Percentiles rank a stretch among this genome's conserved stretches.
Conservation (phyloP, 306 rosid species). For the Fragaria ananassa region DNA sequence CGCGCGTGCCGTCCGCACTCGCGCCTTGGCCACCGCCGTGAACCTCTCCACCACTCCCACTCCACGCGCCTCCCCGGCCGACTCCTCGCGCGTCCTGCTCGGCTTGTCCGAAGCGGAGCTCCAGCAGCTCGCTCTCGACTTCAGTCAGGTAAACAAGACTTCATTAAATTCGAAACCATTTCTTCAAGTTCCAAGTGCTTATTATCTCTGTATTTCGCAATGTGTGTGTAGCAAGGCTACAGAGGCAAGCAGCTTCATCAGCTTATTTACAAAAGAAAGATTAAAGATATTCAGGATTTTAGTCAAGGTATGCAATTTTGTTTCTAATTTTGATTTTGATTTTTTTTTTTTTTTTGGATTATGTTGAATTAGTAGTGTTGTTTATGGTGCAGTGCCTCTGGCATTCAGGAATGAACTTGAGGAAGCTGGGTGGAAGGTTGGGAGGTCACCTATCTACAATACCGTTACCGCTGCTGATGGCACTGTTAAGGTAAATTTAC, state of each 20-base stretch:
- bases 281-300: conserved; percentile 73
- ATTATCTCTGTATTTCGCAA: not conserved
- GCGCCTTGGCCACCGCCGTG: conserved; percentile 23
- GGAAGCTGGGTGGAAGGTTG: conserved; percentile 94
- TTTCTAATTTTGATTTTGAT: not conserved
- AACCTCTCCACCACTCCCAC: conserved; percentile 32
- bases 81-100: conserved; percentile 56
- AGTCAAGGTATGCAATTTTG: conserved; percentile 46
- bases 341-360: not conserved
- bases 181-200: not conserved
- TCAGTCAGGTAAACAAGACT: conserved; percentile 57
- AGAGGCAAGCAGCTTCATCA: conserved; percentile 93
- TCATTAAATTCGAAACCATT: not conserved
- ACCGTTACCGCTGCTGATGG: conserved; percentile 84
- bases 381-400: conserved; percentile 60
- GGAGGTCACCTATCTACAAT: conserved; percentile 70
- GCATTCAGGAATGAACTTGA: conserved; percentile 78
- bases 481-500: conserved; percentile 64
- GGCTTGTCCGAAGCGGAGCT: conserved; percentile 83
- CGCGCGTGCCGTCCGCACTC: conserved; percentile 50
- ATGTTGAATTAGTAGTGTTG: not conserved
- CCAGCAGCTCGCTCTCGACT: conserved; percentile 64
- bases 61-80: conserved; percentile 23
- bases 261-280: conserved; percentile 78
- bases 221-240: conserved; percentile 47